These are phyloP conservation scores for Parasitella parasitica DNA, from an alignment of 371 early-diverging fungal genomes.

Conservation along the genomic window DNA sequence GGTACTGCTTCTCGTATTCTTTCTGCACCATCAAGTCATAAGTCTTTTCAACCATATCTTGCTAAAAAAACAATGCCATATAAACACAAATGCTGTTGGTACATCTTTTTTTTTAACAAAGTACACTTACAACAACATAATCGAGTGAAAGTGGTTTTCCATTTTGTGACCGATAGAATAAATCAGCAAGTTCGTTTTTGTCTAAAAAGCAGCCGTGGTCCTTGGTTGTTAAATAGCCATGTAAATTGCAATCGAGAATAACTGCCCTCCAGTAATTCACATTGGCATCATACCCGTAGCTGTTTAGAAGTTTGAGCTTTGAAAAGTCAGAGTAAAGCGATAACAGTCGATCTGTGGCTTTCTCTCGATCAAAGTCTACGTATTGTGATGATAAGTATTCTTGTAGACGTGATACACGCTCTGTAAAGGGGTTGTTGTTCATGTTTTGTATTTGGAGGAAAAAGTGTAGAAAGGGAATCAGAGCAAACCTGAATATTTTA, in stretches of 20 bases:
- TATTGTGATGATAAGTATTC: constrained; percentile 21
- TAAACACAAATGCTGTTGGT: not conserved
- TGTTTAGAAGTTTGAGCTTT: constrained; percentile 19
- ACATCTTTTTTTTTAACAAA: not conserved
- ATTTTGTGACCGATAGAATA: constrained; percentile 13
- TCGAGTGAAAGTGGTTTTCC: constrained; percentile 23
- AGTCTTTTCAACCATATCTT: constrained; percentile 15
- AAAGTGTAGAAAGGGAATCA: too few relatives aligned
- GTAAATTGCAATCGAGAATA: constrained; percentile 23
- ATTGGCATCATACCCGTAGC: constrained; percentile 32
- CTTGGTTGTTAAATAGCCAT: constrained; percentile 21
- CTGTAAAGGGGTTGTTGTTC: not conserved
- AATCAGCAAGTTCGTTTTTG: constrained; percentile 8
- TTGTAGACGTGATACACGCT: constrained; percentile 6
- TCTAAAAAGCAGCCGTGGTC: constrained; percentile 19
- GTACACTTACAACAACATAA: constrained; percentile 21
- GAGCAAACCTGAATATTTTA: not conserved
- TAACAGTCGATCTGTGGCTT: constrained; percentile 16
- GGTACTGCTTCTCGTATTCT: constrained; percentile 15
- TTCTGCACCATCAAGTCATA: constrained; percentile 24
- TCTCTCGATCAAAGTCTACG: constrained; percentile 21
- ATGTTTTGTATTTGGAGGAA: too few relatives aligned
- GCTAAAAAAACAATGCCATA: not conserved
- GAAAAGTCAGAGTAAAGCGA: constrained; percentile 37
- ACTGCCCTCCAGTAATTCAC: constrained; percentile 26